Evolutionary conservation across 2,329 filamentous ascomycete genomes (phyloP).

Genomic region (Penicillium glabrum): DNA sequence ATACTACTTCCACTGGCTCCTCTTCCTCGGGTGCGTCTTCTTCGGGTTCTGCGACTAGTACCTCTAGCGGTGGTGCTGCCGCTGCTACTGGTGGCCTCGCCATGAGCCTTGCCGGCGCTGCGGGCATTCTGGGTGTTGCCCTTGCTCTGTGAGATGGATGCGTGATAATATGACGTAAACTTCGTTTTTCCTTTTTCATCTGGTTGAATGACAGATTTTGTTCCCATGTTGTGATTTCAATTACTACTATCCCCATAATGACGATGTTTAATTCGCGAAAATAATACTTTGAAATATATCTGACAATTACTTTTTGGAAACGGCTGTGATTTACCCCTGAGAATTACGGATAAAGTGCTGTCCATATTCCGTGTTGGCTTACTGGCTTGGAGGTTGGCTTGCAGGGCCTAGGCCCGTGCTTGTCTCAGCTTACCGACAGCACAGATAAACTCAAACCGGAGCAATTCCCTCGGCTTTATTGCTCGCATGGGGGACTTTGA

Average conservation of each 20-base stretch:
- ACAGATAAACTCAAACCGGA: no score
- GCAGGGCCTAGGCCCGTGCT: neutral
- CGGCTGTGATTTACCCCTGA: neutral
- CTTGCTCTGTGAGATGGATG: constrained; percentile 23
- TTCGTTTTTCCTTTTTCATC: neutral
- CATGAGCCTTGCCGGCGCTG: constrained; percentile 23
- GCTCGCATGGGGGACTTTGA: neutral
- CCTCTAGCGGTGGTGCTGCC: constrained; percentile 24
- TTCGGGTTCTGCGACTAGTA: constrained; percentile 5
- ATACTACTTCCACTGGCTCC: neutral
- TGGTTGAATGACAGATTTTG: neutral
- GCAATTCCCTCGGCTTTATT: neutral
- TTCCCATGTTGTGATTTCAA: neutral
- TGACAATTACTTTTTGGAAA: neutral
- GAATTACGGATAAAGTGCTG: neutral
- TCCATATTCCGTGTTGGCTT: neutral
- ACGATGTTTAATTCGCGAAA: constrained; percentile 9
- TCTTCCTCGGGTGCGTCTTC: constrained; percentile 5
- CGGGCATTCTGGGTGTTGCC: constrained; percentile 25
- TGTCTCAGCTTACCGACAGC: no score
- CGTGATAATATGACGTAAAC: neutral
- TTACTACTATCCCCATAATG: neutral
- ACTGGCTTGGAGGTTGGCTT: neutral
- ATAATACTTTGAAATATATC: neutral
- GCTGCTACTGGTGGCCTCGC: constrained; percentile 23